Evolutionary conservation across 345 rosid species (phyloP).

Genomic region (Reutealis trisperma): DNA sequence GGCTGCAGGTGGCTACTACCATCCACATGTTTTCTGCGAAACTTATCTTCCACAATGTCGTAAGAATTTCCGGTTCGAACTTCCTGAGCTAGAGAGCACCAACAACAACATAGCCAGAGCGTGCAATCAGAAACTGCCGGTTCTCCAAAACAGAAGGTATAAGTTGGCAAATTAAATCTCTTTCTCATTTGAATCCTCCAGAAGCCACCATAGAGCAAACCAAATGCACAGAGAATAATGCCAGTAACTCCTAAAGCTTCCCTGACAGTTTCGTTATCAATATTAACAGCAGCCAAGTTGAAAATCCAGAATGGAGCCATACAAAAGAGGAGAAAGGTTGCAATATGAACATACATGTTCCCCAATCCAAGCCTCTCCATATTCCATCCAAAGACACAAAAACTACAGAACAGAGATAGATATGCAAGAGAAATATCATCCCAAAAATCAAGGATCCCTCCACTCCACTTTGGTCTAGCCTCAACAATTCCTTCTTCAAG

Average conservation of each 20-base stretch:
- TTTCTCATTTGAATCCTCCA: constrained; percentile 97
- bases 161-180: constrained; percentile 73
- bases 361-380: constrained; percentile 97
- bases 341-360: constrained; percentile 93
- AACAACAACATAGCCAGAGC: constrained; percentile 83
- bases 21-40: constrained; percentile 35
- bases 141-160: constrained; percentile 66
- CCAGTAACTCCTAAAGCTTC: constrained; percentile 69
- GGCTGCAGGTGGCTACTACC: constrained; percentile 18
- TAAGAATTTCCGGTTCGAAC: constrained; percentile 76
- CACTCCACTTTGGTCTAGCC: constrained; percentile 73
- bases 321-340: constrained; percentile 83
- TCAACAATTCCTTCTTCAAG: constrained; percentile 44
- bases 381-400: constrained; percentile 95
- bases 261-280: constrained; percentile 58
- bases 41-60: constrained; percentile 64
- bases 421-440: constrained; percentile 83
- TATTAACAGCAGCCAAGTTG: constrained; percentile 81
- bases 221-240: constrained; percentile 71
- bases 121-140: constrained; percentile 61
- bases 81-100: constrained; percentile 96
- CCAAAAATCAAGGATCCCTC: constrained; percentile 86
- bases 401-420: constrained; percentile 76
- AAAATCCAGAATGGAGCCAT: constrained; percentile 93
- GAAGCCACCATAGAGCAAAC: constrained; percentile 90